Conservation (phyloP, 2,329 filamentous ascomycete genomes). For the Colletotrichum sidae region DNA sequence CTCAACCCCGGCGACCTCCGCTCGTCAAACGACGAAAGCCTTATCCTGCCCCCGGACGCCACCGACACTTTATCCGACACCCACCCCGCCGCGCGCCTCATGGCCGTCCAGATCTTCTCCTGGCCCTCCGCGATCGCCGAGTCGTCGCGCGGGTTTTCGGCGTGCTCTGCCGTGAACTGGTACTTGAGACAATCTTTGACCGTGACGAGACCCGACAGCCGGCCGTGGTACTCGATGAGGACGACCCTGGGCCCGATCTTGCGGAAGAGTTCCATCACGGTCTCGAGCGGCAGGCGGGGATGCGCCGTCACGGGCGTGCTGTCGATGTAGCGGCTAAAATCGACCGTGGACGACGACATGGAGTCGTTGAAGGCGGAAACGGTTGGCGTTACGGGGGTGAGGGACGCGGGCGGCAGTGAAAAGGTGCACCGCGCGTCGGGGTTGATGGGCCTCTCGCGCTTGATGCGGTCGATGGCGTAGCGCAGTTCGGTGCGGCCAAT, state of each 20-base stretch:
- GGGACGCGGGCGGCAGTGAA: slow-evolving; percentile 55
- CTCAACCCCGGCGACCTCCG: slow-evolving; percentile 51
- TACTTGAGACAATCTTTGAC: slow-evolving; percentile 98
- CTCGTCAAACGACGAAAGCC: slow-evolving; percentile 57
- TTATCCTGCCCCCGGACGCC: slow-evolving; percentile 68
- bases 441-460: slow-evolving; percentile 75
- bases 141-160: slow-evolving; percentile 77
- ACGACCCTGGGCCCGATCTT: slow-evolving; percentile 97
- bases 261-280: slow-evolving; percentile 98
- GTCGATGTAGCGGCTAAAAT: slow-evolving; percentile 91
- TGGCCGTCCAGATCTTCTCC: slow-evolving; percentile 72
- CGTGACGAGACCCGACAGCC: slow-evolving; percentile 86
- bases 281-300: slow-evolving; percentile 90
- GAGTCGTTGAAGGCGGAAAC: slow-evolving; percentile 70
- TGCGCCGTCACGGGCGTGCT: slow-evolving; percentile 91
- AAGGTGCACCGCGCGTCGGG: slow-evolving; percentile 81
- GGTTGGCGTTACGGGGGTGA: slow-evolving; percentile 54
- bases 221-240: slow-evolving; percentile 89
- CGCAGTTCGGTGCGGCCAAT: slow-evolving; percentile 92
- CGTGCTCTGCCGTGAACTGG: slow-evolving; percentile 94
- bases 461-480: slow-evolving; percentile 87
- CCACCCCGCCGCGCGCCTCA: slow-evolving; percentile 68
- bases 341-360: slow-evolving; percentile 69
- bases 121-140: slow-evolving; percentile 67
- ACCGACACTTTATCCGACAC: slow-evolving; percentile 65